Evolutionary conservation across 768 basidiomycete species (phyloP).

Genomic region (Strobilomyces echinocephalus): DNA sequence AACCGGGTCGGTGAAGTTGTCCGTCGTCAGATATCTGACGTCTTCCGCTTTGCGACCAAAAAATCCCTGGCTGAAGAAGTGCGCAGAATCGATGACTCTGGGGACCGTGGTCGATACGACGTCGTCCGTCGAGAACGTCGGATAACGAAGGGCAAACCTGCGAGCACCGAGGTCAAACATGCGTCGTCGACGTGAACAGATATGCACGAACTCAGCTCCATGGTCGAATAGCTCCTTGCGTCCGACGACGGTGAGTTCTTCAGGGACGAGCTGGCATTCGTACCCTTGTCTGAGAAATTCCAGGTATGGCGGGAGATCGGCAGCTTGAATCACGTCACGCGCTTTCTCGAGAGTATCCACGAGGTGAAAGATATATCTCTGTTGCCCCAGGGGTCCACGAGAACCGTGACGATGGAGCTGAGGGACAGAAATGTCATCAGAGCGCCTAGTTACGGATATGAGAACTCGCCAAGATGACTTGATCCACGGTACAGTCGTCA

Average conservation of each 20-base stretch:
- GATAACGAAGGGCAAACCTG: slow-evolving; percentile 11
- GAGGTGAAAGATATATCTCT: slow-evolving; percentile 29
- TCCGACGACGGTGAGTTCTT: slow-evolving; percentile 35
- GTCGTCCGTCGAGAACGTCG: neutral
- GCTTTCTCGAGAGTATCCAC: slow-evolving; percentile 28
- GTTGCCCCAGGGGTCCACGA: slow-evolving; percentile 32
- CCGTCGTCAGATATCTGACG: slow-evolving; percentile 25
- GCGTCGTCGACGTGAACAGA: neutral
- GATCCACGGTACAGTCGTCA: too few relatives aligned
- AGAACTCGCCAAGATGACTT: too few relatives aligned
- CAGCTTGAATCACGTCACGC: slow-evolving; percentile 18
- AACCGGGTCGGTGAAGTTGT: slow-evolving; percentile 30
- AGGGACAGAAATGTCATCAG: neutral
- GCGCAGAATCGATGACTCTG: slow-evolving; percentile 19
- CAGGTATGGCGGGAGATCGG: slow-evolving; percentile 30
- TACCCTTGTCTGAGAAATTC: slow-evolving; percentile 30
- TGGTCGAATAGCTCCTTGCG: slow-evolving; percentile 37
- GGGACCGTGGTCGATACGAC: slow-evolving; percentile 9
- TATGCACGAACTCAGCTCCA: slow-evolving; percentile 32
- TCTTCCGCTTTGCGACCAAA: slow-evolving; percentile 30
- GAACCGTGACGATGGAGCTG: slow-evolving; percentile 38
- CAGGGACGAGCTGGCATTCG: slow-evolving; percentile 22
- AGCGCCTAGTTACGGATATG: too few relatives aligned
- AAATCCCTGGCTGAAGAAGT: slow-evolving; percentile 30
- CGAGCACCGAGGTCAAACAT: neutral